Percentiles rank a stretch among this genome's conserved stretches.
These are phyloP conservation scores for Termitomyces sp. DNA, from an alignment of 768 basidiomycete genomes.

Conservation along the genomic window DNA sequence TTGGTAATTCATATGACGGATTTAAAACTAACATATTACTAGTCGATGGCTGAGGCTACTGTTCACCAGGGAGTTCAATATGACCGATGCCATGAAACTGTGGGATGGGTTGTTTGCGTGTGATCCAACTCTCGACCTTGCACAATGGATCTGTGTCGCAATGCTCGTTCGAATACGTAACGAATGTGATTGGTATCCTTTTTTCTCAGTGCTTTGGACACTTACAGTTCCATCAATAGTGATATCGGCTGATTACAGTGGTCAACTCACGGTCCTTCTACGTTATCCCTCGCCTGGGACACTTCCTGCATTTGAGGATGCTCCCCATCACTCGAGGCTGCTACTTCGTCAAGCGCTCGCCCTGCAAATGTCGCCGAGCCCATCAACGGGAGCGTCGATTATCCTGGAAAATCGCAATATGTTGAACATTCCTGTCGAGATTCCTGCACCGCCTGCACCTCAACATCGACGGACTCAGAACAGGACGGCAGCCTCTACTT, in stretches of 20 bases:
- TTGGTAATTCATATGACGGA: conserved; percentile 11
- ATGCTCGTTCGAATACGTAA: conserved; percentile 96
- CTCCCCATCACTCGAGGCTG: conserved; percentile 59
- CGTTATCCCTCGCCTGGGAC: conserved; percentile 72
- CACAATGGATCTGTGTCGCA: conserved; percentile 87
- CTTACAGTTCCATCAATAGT: conserved; percentile 45
- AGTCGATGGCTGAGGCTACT: conserved; percentile 94
- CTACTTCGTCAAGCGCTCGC: conserved; percentile 83
- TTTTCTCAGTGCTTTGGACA: conserved; percentile 11
- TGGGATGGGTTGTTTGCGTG: conserved; percentile 97
- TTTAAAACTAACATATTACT: conserved; percentile 7
- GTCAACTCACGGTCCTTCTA: conserved; percentile 78
- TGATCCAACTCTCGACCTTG: conserved; percentile 74
- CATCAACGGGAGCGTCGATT: conserved; percentile 74
- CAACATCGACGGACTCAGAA: conserved; percentile 35
- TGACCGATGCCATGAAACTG: conserved; percentile 78
- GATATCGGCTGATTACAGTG: conserved; percentile 82
- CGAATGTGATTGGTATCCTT: conserved; percentile 48
- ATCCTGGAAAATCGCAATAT: conserved; percentile 80
- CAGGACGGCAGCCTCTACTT: conserved; percentile 21
- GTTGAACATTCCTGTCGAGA: conserved; percentile 70
- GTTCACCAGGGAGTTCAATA: conserved; percentile 88
- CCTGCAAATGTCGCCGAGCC: conserved; percentile 70
- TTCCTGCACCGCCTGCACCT: conserved; percentile 45
- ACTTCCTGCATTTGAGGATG: conserved; percentile 31